Percentiles rank a stretch among this genome's conserved stretches.
Evolutionary conservation across 768 basidiomycete species (phyloP).

Genomic region (Trametes cubensis): DNA sequence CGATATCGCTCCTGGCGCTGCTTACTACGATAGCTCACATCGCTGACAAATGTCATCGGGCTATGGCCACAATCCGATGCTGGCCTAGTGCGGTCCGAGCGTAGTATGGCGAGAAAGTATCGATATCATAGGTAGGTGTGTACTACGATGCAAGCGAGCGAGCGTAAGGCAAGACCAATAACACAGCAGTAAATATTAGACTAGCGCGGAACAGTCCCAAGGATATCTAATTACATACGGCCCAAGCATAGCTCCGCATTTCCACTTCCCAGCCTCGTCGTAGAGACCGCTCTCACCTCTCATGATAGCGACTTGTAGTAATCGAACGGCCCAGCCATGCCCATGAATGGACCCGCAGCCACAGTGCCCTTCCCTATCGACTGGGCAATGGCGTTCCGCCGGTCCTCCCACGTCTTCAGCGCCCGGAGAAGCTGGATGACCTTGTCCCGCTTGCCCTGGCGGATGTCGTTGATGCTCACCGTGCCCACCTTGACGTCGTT

Average conservation of each 20-base stretch:
- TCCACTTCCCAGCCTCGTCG: conserved; percentile 1
- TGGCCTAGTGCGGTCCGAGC: not conserved
- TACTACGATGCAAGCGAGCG: not conserved
- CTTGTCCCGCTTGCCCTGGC: conserved; percentile 80
- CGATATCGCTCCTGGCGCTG: conserved; percentile 13
- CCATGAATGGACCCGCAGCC: conserved; percentile 35
- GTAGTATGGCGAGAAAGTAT: not conserved
- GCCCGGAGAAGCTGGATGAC: conserved; percentile 78
- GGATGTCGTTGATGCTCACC: conserved; percentile 92
- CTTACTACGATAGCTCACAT: not conserved
- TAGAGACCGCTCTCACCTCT: not conserved
- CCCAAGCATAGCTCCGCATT: not conserved
- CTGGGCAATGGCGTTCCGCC: conserved; percentile 56
- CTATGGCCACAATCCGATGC: not conserved
- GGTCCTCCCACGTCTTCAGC: conserved; percentile 81
- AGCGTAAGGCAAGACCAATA: not conserved
- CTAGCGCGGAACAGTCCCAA: not conserved
- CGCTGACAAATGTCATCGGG: conserved; percentile 9
- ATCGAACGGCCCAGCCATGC: conserved; percentile 16
- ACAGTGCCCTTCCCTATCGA: conserved; percentile 46
- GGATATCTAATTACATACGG: conserved; percentile 9
- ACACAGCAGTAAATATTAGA: not conserved
- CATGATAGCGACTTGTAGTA: conserved; percentile 3
- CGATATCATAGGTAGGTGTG: too few relatives aligned
- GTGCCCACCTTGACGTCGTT: conserved; percentile 90